Evolutionary conservation across 2,329 filamentous ascomycete species (phyloP).

Genomic region (Hypomyces perniciosus): DNA sequence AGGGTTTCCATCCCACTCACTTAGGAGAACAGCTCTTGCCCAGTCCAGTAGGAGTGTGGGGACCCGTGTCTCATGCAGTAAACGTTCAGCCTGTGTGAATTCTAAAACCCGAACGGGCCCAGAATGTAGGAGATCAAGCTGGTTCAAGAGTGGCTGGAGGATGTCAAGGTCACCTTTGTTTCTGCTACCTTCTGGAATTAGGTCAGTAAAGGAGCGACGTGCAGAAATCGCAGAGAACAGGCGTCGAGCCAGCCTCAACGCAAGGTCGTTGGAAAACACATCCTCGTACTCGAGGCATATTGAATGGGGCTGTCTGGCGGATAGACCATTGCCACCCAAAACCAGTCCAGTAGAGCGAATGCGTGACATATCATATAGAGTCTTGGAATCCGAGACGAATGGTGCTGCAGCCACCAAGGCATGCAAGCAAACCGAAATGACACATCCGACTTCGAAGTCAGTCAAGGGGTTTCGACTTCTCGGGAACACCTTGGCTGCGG

Average conservation of each 20-base stretch:
- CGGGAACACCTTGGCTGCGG: conserved; percentile 7
- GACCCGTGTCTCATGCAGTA: conserved; percentile 50
- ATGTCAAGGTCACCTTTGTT: conserved; percentile 32
- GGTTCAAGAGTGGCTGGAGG: conserved; percentile 43
- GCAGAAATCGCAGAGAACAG: conserved; percentile 52
- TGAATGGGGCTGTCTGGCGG: conserved; percentile 40
- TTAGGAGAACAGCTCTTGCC: conserved; percentile 67
- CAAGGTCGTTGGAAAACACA: conserved; percentile 55
- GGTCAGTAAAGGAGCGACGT: conserved; percentile 44
- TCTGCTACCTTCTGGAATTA: conserved; percentile 32
- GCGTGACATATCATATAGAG: conserved; percentile 54
- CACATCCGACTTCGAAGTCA: conserved; percentile 44
- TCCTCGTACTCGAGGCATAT: conserved; percentile 58
- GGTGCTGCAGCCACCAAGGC: conserved; percentile 55
- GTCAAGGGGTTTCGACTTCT: conserved; percentile 20
- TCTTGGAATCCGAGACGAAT: conserved; percentile 39
- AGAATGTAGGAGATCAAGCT: conserved; percentile 47
- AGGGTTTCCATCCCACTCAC: conserved; percentile 73
- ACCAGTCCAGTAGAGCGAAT: conserved; percentile 50
- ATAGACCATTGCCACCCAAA: conserved; percentile 40
- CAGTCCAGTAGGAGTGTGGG: conserved; percentile 60
- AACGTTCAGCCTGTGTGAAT: conserved; percentile 46
- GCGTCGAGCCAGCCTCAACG: conserved; percentile 51
- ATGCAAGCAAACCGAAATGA: conserved; percentile 57
- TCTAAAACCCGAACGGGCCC: conserved; percentile 40